These are phyloP conservation scores for Beauveria brongniartii DNA, from an alignment of 2,329 filamentous ascomycete species.

Conservation along the genomic window DNA sequence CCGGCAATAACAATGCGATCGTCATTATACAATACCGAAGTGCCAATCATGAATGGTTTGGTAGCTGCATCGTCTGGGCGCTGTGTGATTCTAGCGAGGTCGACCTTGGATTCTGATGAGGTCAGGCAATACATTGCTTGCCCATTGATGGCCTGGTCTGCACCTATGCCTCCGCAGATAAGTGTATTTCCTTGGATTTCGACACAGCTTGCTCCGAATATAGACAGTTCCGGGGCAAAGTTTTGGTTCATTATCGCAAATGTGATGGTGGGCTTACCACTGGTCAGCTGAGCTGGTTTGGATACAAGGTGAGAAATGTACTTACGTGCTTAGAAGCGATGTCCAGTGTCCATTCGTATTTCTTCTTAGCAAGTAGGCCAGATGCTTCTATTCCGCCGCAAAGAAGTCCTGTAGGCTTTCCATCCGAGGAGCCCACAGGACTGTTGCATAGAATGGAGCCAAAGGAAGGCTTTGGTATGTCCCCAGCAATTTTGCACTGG, in stretches of 20 bases:
- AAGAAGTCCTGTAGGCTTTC: conserved; percentile 50
- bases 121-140: conserved; percentile 2
- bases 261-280: neutral
- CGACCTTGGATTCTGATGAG: neutral
- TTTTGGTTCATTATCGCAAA: neutral
- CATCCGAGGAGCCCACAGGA: conserved; percentile 16
- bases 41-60: conserved; percentile 62
- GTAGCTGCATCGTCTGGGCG: conserved; percentile 2
- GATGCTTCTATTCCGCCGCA: conserved; percentile 62
- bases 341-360: conserved; percentile 57
- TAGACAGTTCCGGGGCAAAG: conserved; percentile 15
- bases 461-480: conserved; percentile 31
- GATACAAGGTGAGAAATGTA: neutral
- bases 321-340: conserved; percentile 30
- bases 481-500: conserved; percentile 30
- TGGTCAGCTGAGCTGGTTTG: neutral
- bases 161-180: conserved; percentile 27
- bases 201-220: conserved; percentile 25
- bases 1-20: conserved; percentile 56
- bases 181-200: conserved; percentile 16
- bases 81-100: conserved; percentile 8
- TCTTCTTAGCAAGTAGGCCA: conserved; percentile 53
- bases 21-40: conserved; percentile 43
- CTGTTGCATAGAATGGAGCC: conserved; percentile 32
- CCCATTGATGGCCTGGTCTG: conserved; percentile 18